Evolutionary conservation across 176 grass and related monocot species (phyloP).

Genomic region (Aegilops sharonensis): DNA sequence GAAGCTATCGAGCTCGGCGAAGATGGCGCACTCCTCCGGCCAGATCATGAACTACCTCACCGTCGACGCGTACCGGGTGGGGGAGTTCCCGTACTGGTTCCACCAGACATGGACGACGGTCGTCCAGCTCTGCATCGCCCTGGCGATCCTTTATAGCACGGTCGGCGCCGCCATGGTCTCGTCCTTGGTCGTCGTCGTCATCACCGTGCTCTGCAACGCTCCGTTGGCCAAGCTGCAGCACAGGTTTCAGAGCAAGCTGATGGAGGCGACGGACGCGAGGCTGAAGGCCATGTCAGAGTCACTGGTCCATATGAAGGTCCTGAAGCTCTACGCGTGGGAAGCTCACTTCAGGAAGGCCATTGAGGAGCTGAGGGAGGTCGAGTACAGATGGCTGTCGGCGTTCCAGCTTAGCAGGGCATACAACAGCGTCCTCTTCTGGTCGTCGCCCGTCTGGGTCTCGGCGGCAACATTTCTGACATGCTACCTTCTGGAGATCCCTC

Average conservation of each 20-base stretch:
- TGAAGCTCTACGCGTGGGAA: constrained; percentile 95
- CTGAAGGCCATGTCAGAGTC: constrained; percentile 82
- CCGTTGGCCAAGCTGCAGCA: constrained; percentile 83
- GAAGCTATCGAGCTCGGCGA: constrained; percentile 63
- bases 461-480: constrained; percentile 74
- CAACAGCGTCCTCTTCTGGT: constrained; percentile 82
- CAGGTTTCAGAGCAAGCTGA: constrained; percentile 72
- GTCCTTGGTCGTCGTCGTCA: constrained; percentile 60
- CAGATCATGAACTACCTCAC: constrained; percentile 91
- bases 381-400: constrained; percentile 69
- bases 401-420: constrained; percentile 83
- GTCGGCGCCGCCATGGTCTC: constrained; percentile 69
- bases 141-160: constrained; percentile 70
- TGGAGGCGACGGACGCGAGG: constrained; percentile 78
- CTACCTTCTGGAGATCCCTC: constrained; percentile 63
- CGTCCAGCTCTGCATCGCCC: constrained; percentile 70
- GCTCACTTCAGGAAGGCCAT: constrained; percentile 78
- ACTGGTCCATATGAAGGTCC: constrained; percentile 68
- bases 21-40: constrained; percentile 74
- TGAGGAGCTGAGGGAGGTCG: constrained; percentile 61
- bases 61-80: constrained; percentile 81
- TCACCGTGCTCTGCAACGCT: constrained; percentile 76
- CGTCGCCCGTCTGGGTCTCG: constrained; percentile 82
- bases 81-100: constrained; percentile 91
- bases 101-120: constrained; percentile 88